A percentile compares a stretch with the other conserved stretches of the same genome.
phyloP scores from a whole-genome alignment of 345 rosid genomes.

The Bruguiera gymnorhiza region DNA sequence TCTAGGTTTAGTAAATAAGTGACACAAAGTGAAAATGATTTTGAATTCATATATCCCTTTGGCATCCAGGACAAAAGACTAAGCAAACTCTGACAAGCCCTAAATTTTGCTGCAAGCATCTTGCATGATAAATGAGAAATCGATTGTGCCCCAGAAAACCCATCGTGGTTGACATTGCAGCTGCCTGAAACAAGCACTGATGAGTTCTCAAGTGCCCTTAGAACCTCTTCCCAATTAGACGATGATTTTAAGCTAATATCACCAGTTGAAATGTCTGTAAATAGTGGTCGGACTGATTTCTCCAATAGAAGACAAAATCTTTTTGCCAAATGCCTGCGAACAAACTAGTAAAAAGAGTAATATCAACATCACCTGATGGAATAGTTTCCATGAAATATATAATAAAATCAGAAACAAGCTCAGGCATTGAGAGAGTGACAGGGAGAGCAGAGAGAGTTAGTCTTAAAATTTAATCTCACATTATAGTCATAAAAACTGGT shows the following conservation, averaged over 20 bases:
- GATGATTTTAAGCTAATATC: slow-evolving; percentile 40
- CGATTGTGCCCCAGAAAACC: slow-evolving; percentile 9
- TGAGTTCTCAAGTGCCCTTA: slow-evolving; percentile 46
- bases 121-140: slow-evolving; percentile 20
- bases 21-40: slow-evolving; percentile 50
- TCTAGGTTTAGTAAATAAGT: slow-evolving; percentile 63
- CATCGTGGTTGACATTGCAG: slow-evolving; percentile 10
- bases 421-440: not conserved
- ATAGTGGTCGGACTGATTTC: slow-evolving; percentile 35
- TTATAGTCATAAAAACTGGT: slow-evolving; percentile 63
- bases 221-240: slow-evolving; percentile 60
- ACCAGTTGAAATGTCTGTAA: slow-evolving; percentile 26
- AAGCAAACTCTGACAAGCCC: slow-evolving; percentile 60
- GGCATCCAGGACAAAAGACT: slow-evolving; percentile 67
- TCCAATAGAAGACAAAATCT: slow-evolving; percentile 53
- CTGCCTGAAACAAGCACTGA: slow-evolving; percentile 23
- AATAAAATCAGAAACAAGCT: not conserved
- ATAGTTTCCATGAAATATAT: not conserved
- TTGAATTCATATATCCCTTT: slow-evolving; percentile 57
- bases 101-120: slow-evolving; percentile 27
- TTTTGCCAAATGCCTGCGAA: slow-evolving; percentile 75
- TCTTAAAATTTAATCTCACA: slow-evolving; percentile 32
- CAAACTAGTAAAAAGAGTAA: slow-evolving; percentile 57
- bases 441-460: not conserved
- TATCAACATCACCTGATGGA: slow-evolving; percentile 11